Conservation (phyloP, 441 rosid species). For the Adansonia madagascariensis region DNA sequence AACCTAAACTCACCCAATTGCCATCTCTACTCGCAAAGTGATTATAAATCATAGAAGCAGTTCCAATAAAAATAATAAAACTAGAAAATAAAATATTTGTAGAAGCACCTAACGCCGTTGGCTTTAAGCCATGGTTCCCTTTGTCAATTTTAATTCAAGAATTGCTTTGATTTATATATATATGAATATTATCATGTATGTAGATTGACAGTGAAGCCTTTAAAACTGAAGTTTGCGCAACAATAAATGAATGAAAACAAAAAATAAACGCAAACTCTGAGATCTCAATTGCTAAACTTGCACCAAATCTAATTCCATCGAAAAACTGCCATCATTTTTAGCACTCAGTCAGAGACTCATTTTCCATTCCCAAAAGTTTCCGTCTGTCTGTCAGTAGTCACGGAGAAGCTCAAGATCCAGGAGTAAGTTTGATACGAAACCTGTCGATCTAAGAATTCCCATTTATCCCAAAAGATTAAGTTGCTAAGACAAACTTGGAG, state of each 20-base stretch:
- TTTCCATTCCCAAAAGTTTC: conserved; percentile 18
- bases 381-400: conserved; percentile 13
- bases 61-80: too few species aligned
- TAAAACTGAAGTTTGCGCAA: conserved; percentile 35
- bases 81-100: too few species aligned
- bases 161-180: too few species aligned
- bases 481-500: conserved; percentile 45
- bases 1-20: too few species aligned
- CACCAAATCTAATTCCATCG: conserved; percentile 28
- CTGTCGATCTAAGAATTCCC: not conserved
- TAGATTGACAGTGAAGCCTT: conserved; percentile 23
- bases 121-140: too few species aligned
- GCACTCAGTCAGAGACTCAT: conserved; percentile 16
- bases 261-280: conserved; percentile 30
- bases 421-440: conserved; percentile 16
- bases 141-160: too few species aligned
- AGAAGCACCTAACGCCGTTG: too few species aligned
- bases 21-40: too few species aligned
- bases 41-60: too few species aligned
- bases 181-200: too few species aligned
- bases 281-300: conserved; percentile 28
- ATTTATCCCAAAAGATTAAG: not conserved
- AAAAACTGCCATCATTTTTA: conserved; percentile 27
- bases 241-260: conserved; percentile 25
- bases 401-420: conserved; percentile 22